A percentile compares a stretch with the other conserved stretches of the same genome.
phyloP scores from a whole-genome alignment of 2,329 filamentous ascomycete genomes.

The Verticillium albo-atrum region DNA sequence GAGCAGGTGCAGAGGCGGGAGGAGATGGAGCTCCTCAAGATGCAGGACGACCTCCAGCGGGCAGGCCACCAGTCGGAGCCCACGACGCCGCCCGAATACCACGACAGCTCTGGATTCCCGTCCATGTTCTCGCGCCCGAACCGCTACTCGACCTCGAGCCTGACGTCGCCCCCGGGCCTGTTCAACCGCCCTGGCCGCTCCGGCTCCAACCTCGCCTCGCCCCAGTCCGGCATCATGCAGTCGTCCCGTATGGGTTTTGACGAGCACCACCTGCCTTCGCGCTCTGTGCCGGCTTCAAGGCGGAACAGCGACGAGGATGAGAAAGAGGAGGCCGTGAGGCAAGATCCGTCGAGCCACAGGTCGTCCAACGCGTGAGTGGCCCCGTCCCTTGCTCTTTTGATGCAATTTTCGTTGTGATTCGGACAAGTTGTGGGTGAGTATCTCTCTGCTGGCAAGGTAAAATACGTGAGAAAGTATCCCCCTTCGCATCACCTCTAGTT shows the following conservation, averaged over 20 bases:
- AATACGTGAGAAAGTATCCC: background rate
- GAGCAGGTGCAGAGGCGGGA: slow-evolving; percentile 80
- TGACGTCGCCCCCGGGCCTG: slow-evolving; percentile 75
- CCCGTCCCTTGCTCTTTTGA: slow-evolving; percentile 3
- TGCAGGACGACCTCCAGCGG: slow-evolving; percentile 72
- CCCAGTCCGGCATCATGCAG: slow-evolving; percentile 59
- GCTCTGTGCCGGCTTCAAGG: slow-evolving; percentile 80
- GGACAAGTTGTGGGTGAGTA: slow-evolving; percentile 10
- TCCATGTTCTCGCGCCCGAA: slow-evolving; percentile 79
- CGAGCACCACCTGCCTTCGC: slow-evolving; percentile 67
- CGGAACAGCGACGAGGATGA: slow-evolving; percentile 91
- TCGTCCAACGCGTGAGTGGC: slow-evolving; percentile 73
- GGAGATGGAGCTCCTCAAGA: slow-evolving; percentile 77
- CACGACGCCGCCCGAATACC: slow-evolving; percentile 91
- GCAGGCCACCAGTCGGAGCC: slow-evolving; percentile 85
- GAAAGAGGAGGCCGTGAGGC: slow-evolving; percentile 69
- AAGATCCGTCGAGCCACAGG: slow-evolving; percentile 67
- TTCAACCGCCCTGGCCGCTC: slow-evolving; percentile 71
- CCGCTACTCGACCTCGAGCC: slow-evolving; percentile 82
- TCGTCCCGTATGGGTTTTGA: slow-evolving; percentile 53
- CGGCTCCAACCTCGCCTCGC: slow-evolving; percentile 76
- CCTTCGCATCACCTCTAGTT: background rate
- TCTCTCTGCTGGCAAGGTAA: background rate
- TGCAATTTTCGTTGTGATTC: slow-evolving; percentile 4
- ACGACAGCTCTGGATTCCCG: slow-evolving; percentile 70